These are phyloP conservation scores for Paraglomus brasilianum DNA, from an alignment of 192 early-diverging fungal genomes.

Conservation along the genomic window DNA sequence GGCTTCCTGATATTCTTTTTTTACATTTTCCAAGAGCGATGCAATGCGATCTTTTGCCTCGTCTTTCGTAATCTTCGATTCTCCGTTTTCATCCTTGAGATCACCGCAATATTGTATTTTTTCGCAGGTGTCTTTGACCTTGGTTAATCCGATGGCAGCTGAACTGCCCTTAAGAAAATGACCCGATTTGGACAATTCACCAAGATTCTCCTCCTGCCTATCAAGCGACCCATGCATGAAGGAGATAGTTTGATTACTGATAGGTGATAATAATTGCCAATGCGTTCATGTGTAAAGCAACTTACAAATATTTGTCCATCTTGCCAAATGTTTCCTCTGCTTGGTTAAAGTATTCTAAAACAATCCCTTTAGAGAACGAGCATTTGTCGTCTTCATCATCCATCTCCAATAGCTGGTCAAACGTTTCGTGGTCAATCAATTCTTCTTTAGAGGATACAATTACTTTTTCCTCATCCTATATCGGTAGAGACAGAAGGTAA, in stretches of 20 bases:
- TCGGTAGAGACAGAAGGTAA: too few relatives aligned
- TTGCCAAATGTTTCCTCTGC: conserved; percentile 73
- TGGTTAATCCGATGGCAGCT: conserved; percentile 77
- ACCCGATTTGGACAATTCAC: conserved; percentile 72
- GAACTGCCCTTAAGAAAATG: conserved; percentile 94
- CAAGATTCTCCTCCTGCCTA: conserved; percentile 60
- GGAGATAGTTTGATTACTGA: neutral
- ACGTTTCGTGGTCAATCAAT: conserved; percentile 77
- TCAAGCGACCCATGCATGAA: neutral
- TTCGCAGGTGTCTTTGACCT: conserved; percentile 80
- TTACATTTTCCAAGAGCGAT: conserved; percentile 55
- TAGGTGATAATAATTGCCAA: neutral
- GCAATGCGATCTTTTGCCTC: conserved; percentile 60
- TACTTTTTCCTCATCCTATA: conserved; percentile 6
- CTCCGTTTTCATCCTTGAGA: conserved; percentile 52
- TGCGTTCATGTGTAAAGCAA: neutral
- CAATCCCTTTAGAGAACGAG: conserved; percentile 74
- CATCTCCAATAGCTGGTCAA: conserved; percentile 90
- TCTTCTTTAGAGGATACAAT: conserved; percentile 32
- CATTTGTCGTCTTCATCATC: conserved; percentile 82
- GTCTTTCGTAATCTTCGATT: conserved; percentile 46
- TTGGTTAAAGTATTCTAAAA: conserved; percentile 82
- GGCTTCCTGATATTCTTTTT: conserved; percentile 71
- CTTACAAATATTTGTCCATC: conserved; percentile 73
- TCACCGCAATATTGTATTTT: conserved; percentile 86